phyloP scores from a whole-genome alignment of 495 filamentous ascomycete species.

The Neurospora hispaniola region DNA sequence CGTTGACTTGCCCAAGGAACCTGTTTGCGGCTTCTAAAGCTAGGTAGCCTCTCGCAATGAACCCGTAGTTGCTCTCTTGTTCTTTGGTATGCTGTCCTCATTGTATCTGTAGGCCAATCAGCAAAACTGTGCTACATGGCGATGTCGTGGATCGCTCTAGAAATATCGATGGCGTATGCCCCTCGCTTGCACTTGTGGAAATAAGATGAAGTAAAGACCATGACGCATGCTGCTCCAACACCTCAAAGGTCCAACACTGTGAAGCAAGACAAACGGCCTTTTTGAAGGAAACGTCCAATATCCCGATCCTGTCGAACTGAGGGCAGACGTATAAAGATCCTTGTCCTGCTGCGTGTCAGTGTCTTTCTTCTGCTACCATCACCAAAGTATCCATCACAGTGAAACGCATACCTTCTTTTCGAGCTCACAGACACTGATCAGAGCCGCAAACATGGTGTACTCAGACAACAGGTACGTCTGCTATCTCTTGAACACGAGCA shows the following conservation, averaged over 20 bases:
- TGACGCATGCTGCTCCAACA: background rate
- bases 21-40: background rate
- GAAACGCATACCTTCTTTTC: background rate
- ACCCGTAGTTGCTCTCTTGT: background rate
- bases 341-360: background rate
- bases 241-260: background rate
- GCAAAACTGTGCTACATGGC: background rate
- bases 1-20: background rate
- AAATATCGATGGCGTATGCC: background rate
- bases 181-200: background rate
- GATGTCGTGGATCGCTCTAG: background rate
- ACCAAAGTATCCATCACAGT: background rate
- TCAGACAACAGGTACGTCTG: background rate
- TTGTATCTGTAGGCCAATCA: background rate
- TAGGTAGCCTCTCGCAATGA: too few relatives aligned
- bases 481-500: background rate
- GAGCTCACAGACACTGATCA: background rate
- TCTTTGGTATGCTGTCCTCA: background rate
- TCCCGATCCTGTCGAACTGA: background rate
- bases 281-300: background rate
- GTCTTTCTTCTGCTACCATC: background rate
- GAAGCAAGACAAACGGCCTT: background rate
- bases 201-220: background rate
- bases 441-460: background rate
- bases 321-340: background rate